Percentiles rank a stretch among this genome's conserved stretches.
Evolutionary conservation across 2,329 filamentous ascomycete species (phyloP).

Genomic region (Whalleya microplaca): DNA sequence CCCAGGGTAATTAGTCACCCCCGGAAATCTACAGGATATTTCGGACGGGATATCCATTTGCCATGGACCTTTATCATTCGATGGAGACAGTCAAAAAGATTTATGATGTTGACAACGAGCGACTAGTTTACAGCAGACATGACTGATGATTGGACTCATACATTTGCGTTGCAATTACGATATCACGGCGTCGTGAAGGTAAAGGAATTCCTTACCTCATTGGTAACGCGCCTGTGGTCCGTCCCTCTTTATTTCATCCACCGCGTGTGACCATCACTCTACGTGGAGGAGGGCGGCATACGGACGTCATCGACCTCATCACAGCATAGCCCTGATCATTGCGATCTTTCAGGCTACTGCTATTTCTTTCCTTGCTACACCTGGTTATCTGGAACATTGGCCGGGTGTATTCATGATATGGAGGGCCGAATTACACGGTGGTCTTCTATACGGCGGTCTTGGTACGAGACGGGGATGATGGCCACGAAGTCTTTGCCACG

Average conservation of each 20-base stretch:
- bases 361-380: not conserved
- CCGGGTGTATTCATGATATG: not conserved
- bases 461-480: constrained; percentile 1
- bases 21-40: constrained; percentile 21
- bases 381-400: not conserved
- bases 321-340: not conserved
- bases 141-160: not conserved
- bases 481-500: not conserved
- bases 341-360: not conserved
- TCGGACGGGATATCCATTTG: constrained; percentile 4
- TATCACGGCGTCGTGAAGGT: constrained; percentile 1
- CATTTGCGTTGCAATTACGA: not conserved
- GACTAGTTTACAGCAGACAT: constrained; percentile 7
- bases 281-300: not conserved
- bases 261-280: not conserved
- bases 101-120: constrained; percentile 14
- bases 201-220: not conserved
- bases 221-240: not conserved
- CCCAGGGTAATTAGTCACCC: constrained; percentile 1
- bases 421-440: not conserved
- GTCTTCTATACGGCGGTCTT: constrained; percentile 2
- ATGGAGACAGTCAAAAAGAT: constrained; percentile 10
- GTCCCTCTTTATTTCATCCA: not conserved
- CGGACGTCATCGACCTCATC: not conserved
- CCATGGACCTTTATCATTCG: constrained; percentile 11